Evolutionary conservation across 2,329 filamentous ascomycete genomes (phyloP).

Genomic region (Fusarium poae): DNA sequence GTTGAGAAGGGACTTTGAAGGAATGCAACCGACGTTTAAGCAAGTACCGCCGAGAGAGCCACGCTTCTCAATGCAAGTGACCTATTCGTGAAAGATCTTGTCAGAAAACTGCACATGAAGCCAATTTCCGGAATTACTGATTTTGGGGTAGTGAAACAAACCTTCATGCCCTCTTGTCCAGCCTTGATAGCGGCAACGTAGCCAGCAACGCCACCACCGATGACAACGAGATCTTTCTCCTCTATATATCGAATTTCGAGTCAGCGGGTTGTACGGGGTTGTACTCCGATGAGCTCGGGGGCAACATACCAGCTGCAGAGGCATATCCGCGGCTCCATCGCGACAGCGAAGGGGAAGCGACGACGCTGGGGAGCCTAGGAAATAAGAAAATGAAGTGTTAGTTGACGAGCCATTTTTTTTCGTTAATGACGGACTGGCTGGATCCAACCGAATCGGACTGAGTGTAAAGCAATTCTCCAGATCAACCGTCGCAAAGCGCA

Average conservation of each 20-base stretch:
- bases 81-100: conserved; percentile 63
- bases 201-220: conserved; percentile 96
- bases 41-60: conserved; percentile 95
- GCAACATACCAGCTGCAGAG: conserved; percentile 66
- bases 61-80: conserved; percentile 98
- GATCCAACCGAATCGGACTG: conserved; percentile 34
- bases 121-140: conserved; percentile 7
- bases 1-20: conserved; percentile 99
- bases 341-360: conserved; percentile 60
- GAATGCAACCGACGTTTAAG: conserved; percentile 98
- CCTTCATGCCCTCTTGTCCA: conserved; percentile 96
- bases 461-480: conserved; percentile 23
- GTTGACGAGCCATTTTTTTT: conserved; percentile 43
- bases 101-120: conserved; percentile 31
- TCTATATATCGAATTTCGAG: conserved; percentile 63
- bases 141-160: conserved; percentile 53
- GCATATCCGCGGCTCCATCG: conserved; percentile 72
- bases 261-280: conserved; percentile 38
- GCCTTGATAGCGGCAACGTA: conserved; percentile 99
- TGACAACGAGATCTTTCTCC: conserved; percentile 97
- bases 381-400: conserved; percentile 31
- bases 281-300: conserved; percentile 25
- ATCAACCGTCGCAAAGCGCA: conserved; percentile 15
- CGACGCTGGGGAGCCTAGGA: conserved; percentile 63
- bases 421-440: conserved; percentile 4